Evolutionary conservation across 495 filamentous ascomycete species (phyloP).

Genomic region (Aspergillus panamensis): DNA sequence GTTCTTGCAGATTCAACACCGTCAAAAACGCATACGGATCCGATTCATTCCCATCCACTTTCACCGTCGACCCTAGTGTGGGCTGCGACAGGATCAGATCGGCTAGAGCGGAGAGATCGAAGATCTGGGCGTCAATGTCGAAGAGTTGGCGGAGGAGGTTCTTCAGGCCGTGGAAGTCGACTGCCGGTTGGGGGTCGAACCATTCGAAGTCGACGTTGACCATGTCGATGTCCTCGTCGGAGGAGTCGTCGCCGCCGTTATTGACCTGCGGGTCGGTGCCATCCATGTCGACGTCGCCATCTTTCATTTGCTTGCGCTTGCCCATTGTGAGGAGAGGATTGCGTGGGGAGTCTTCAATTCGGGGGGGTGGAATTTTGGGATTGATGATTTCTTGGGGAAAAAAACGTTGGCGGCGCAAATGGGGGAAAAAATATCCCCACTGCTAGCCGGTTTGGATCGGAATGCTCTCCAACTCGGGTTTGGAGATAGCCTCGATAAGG

Average conservation of each 20-base stretch:
- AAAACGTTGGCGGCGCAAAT: background rate
- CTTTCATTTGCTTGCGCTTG: constrained; percentile 50
- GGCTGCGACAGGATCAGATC: constrained; percentile 89
- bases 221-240: constrained; percentile 72
- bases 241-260: constrained; percentile 31
- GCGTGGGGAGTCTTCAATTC: background rate
- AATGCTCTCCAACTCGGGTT: background rate
- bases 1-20: constrained; percentile 78
- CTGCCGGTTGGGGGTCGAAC: constrained; percentile 86
- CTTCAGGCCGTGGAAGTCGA: constrained; percentile 95
- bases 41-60: constrained; percentile 87
- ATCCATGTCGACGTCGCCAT: constrained; percentile 44
- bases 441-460: constrained; percentile 5
- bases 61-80: constrained; percentile 87
- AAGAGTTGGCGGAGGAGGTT: constrained; percentile 89
- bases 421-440: constrained; percentile 3
- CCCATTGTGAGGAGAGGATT: constrained; percentile 35
- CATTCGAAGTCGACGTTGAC: constrained; percentile 97
- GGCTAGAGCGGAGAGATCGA: constrained; percentile 80
- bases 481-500: no score
- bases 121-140: constrained; percentile 77
- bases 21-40: constrained; percentile 96
- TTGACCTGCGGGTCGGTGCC: constrained; percentile 29
- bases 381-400: background rate
- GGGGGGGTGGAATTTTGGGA: background rate